A percentile compares a stretch with the other conserved stretches of the same genome.
phyloP scores from a whole-genome alignment of 257 asterid genomes.

The Ilex aquifolium region DNA sequence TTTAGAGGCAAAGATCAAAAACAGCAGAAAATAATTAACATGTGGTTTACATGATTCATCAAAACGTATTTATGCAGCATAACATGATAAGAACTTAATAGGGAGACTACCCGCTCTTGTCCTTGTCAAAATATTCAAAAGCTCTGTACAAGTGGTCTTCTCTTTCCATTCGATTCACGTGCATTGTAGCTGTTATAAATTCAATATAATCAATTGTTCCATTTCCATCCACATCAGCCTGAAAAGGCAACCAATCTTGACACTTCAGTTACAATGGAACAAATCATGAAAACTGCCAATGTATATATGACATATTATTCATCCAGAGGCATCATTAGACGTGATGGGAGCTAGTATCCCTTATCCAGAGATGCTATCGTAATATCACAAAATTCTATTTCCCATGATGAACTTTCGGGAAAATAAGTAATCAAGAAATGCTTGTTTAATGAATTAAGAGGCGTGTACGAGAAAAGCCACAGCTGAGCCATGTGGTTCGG shows the following conservation, averaged over 20 bases:
- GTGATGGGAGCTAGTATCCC: no score
- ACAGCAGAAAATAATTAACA: not conserved
- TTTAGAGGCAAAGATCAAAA: slow-evolving; percentile 15
- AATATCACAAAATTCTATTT: no score
- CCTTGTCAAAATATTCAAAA: slow-evolving; percentile 84
- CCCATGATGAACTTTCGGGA: no score
- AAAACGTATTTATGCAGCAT: not conserved
- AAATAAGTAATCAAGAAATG: no score
- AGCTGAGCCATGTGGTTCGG: not conserved
- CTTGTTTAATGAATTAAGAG: no score
- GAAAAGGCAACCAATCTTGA: slow-evolving; percentile 11
- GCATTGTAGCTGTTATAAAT: slow-evolving; percentile 91
- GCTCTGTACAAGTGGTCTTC: slow-evolving; percentile 84
- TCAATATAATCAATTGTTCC: slow-evolving; percentile 86
- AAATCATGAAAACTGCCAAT: no score
- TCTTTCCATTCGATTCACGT: slow-evolving; percentile 87
- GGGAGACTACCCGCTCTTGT: slow-evolving; percentile 70
- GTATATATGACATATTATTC: no score
- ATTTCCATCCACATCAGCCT: slow-evolving; percentile 94
- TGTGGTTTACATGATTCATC: no score
- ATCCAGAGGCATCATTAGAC: no score
- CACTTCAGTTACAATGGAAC: no score
- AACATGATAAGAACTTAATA: slow-evolving; percentile 2
- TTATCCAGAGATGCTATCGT: no score
- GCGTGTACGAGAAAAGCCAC: no score